phyloP scores from a whole-genome alignment of 305 asterid genomes.

The Solanum chacoense region DNA sequence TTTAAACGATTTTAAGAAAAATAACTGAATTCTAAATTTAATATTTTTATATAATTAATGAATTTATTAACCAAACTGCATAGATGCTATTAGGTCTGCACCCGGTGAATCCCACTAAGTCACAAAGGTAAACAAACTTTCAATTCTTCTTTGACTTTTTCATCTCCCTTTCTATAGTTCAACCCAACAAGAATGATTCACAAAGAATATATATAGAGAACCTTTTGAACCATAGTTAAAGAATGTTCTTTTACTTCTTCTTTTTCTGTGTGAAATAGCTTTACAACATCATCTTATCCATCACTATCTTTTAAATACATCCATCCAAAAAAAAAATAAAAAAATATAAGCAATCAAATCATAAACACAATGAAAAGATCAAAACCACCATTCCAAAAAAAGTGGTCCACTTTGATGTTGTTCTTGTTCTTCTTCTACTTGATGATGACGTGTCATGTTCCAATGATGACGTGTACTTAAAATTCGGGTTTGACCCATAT shows the following conservation, averaged over 20 bases:
- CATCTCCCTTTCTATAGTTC: neutral
- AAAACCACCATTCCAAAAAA: conserved; percentile 7
- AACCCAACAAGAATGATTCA: conserved; percentile 3
- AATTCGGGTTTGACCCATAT: conserved; percentile 80
- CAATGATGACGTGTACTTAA: conserved; percentile 23
- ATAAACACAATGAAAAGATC: conserved; percentile 16
- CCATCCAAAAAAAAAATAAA: neutral
- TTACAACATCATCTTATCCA: neutral
- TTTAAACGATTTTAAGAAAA: neutral
- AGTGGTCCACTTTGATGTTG: conserved; percentile 23
- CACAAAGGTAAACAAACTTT: neutral
- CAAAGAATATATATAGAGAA: neutral
- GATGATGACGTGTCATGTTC: conserved; percentile 46
- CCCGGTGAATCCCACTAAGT: neutral
- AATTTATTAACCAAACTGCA: neutral
- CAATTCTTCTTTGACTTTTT: neutral
- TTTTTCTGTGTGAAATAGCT: neutral
- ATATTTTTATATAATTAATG: neutral
- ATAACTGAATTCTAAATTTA: neutral
- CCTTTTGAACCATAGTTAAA: neutral
- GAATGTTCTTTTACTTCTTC: conserved; percentile 12
- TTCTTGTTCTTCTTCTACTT: conserved; percentile 6
- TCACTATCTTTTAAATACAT: neutral
- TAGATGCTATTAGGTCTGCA: fast-evolving
- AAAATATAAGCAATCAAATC: conserved; percentile 5